Conservation (phyloP, 1,284 basidiomycete species). For the Cystobasidium slooffiae region DNA sequence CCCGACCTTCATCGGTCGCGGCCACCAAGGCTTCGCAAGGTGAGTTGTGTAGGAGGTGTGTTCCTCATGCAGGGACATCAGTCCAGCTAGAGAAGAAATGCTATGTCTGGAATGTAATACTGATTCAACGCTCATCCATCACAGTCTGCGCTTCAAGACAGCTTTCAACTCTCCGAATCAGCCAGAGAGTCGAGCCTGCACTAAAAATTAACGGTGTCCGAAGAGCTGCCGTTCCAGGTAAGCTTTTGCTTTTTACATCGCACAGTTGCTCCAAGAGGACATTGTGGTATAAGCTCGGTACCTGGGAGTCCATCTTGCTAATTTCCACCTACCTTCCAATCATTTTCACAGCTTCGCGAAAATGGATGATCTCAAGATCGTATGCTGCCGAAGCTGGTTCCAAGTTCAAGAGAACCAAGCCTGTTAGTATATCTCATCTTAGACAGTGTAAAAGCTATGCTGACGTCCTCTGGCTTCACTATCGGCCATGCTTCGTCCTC, state of each 20-base stretch:
- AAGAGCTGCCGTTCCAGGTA: constrained; percentile 32
- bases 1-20: constrained; percentile 20
- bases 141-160: constrained; percentile 21
- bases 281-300: background rate
- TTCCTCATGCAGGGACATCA: background rate
- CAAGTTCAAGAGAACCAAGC: constrained; percentile 45
- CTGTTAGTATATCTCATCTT: constrained; percentile 7
- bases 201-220: constrained; percentile 40
- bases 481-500: constrained; percentile 38
- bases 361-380: constrained; percentile 27
- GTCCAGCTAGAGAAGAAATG: too few relatives aligned
- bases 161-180: constrained; percentile 20
- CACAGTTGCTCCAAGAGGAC: background rate
- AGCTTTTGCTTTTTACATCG: background rate
- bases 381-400: constrained; percentile 44
- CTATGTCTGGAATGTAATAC: too few relatives aligned
- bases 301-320: background rate
- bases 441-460: background rate
- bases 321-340: background rate
- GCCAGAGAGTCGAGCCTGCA: constrained; percentile 30
- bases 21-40: constrained; percentile 28
- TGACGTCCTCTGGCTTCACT: background rate
- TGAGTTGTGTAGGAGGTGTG: background rate
- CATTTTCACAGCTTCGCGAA: constrained; percentile 19
- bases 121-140: background rate